These are phyloP conservation scores for Alternaria sp. DNA, from an alignment of 2,329 filamentous ascomycete species.

Conservation along the genomic window DNA sequence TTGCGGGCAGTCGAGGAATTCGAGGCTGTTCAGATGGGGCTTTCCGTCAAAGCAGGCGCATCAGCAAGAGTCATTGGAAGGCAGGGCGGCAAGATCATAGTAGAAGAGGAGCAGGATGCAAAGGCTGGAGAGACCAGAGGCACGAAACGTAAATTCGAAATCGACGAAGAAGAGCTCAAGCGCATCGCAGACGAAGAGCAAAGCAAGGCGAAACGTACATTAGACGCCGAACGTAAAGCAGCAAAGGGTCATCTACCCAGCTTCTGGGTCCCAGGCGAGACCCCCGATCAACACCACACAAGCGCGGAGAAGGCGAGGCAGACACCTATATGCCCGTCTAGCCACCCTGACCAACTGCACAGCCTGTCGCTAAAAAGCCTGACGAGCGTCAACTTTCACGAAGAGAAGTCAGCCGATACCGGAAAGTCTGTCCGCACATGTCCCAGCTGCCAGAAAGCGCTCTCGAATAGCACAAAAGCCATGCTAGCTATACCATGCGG, in stretches of 20 bases:
- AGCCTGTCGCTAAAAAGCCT: constrained; percentile 80
- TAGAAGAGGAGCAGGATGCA: constrained; percentile 50
- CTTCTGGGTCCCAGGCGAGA: constrained; percentile 92
- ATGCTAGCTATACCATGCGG: constrained; percentile 88
- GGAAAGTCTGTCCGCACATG: constrained; percentile 68
- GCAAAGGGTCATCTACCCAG: constrained; percentile 77
- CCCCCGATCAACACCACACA: constrained; percentile 67
- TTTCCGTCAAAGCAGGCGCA: constrained; percentile 52
- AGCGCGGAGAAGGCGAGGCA: constrained; percentile 62
- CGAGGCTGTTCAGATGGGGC: constrained; percentile 79
- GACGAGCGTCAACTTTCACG: constrained; percentile 78
- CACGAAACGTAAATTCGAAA: constrained; percentile 80
- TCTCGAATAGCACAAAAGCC: constrained; percentile 84
- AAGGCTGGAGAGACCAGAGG: constrained; percentile 42
- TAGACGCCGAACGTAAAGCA: constrained; percentile 74
- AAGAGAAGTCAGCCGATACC: constrained; percentile 68
- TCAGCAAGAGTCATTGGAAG: constrained; percentile 53
- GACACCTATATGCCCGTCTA: constrained; percentile 79
- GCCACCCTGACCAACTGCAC: constrained; percentile 72
- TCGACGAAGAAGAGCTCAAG: constrained; percentile 79
- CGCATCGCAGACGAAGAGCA: constrained; percentile 75
- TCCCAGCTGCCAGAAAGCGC: constrained; percentile 83
- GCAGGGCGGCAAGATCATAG: constrained; percentile 55
- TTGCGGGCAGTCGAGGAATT: constrained; percentile 80
- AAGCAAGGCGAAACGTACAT: constrained; percentile 72